Evolutionary conservation across 2,329 filamentous ascomycete genomes (phyloP).

Genomic region (Ophiocordyceps camponoti-saundersi): DNA sequence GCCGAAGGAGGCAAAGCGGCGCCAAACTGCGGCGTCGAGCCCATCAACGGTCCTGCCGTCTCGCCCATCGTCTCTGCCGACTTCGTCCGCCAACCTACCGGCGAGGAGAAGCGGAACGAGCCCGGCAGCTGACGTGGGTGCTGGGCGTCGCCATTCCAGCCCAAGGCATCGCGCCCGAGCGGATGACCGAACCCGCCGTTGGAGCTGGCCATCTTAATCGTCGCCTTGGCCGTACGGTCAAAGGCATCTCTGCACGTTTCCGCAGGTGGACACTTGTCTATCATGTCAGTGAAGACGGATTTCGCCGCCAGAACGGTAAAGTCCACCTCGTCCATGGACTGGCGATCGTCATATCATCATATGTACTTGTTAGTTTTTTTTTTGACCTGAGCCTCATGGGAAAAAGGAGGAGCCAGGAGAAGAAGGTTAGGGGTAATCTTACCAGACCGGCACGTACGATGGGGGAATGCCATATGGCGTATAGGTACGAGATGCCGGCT

Average conservation of each 20-base stretch:
- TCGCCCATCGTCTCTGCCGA: no score
- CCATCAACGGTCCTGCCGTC: no score
- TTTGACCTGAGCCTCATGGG: no score
- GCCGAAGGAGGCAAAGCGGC: background rate
- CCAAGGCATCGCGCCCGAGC: slow-evolving; percentile 3
- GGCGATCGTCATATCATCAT: background rate
- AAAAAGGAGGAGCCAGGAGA: no score
- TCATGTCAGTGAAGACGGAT: slow-evolving; percentile 78
- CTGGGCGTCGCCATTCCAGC: no score
- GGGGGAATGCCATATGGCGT: slow-evolving; percentile 93
- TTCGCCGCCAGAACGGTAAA: slow-evolving; percentile 89
- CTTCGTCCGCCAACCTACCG: no score
- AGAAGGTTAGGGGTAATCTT: slow-evolving; percentile 6
- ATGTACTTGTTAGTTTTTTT: no score
- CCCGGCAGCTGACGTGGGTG: no score
- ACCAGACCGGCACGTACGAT: slow-evolving; percentile 74
- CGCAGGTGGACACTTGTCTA: slow-evolving; percentile 86
- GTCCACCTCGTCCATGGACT: slow-evolving; percentile 91
- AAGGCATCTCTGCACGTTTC: slow-evolving; percentile 92
- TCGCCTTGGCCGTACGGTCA: slow-evolving; percentile 86
- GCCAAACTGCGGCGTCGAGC: slow-evolving; percentile 6
- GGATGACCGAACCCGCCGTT: slow-evolving; percentile 58
- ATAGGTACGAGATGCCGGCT: slow-evolving; percentile 90
- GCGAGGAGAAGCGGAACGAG: no score
- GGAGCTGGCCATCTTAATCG: slow-evolving; percentile 83